A percentile compares a stretch with the other conserved stretches of the same genome.
phyloP scores from a whole-genome alignment of 1,284 basidiomycete genomes.

The Ganoderma meredithae region DNA sequence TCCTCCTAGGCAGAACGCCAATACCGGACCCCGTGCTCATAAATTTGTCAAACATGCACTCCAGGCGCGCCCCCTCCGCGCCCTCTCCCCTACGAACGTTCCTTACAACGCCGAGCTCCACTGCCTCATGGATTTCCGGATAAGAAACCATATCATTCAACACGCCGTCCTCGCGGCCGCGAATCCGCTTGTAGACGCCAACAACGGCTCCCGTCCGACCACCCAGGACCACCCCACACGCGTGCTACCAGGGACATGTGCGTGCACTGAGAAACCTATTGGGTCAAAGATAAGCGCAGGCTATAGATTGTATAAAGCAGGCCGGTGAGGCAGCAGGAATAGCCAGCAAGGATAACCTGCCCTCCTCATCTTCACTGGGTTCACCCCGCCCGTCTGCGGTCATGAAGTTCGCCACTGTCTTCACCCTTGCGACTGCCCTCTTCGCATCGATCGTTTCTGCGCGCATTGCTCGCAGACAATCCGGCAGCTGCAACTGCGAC shows the following conservation, averaged over 20 bases:
- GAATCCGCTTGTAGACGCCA: background rate
- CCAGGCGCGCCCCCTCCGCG: background rate
- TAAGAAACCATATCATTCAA: background rate
- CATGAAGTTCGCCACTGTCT: constrained; percentile 33
- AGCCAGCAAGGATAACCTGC: background rate
- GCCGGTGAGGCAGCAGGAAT: background rate
- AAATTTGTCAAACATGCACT: background rate
- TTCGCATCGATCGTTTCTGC: constrained; percentile 28
- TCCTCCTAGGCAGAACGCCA: background rate
- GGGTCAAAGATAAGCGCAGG: background rate
- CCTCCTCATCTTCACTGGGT: background rate
- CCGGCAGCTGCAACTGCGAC: constrained; percentile 37
- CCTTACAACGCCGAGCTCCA: background rate
- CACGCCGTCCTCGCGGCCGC: background rate
- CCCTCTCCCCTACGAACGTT: background rate
- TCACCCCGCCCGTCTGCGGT: constrained; percentile 4
- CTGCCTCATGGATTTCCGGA: background rate
- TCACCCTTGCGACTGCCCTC: constrained; percentile 28
- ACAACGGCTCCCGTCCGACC: background rate
- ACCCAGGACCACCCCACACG: background rate
- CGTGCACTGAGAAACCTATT: background rate
- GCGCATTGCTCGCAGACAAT: constrained; percentile 32
- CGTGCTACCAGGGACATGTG: background rate
- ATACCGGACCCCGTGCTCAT: background rate
- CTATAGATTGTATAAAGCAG: background rate